Evolutionary conservation across 257 asterid genomes (phyloP), one percentile per base, ranked within the genome.

Genomic region (Fraxinus excelsior): DNA sequence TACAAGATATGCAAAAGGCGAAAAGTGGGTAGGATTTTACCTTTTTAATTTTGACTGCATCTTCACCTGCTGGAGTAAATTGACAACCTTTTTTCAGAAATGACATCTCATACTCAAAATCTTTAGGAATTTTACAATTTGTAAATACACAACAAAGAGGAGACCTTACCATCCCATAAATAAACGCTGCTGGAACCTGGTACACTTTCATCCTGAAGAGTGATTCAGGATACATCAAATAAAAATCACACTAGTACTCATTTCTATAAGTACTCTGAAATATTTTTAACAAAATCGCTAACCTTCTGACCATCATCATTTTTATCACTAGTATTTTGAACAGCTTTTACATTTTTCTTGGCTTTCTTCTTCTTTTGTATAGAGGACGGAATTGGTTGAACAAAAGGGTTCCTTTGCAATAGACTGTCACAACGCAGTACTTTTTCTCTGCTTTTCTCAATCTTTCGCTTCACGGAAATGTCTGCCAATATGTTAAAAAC

Each of bases 371-470:
- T 91, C 80, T 87, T 93, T 72, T 86, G 94, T 51, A 70, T 76
- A 11, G 97, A 93, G 18, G 97, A 88, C 2, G 97, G 98, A 75
- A 93, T 73, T 29, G 96, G 85, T 82, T 93, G 79, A 76, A 93
- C 78, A 81, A 90, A 93, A 46, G 94, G 91, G 78, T 93, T 95
- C 76, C 86, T 89, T 84, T 91, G 96, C 80, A 95, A 78, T 77
- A 95, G 25, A 82, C 97, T 95, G 35, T 95, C 97, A 77, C 83
- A 84, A 16, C 86, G 90, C 56, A 95, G 86, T 38, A 91, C 96
- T 78, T 87, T 90, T 60, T 89, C 94, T 84, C 96, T 83, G 79
- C 79, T 88, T 80, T 93, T 95, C 80, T 95, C 98, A 80, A 95
- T 93, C 90, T 93, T 95, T 29, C 96, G 87, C 82, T 84, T 91